Percentiles rank a stretch among this genome's conserved stretches.
Evolutionary conservation across 352 stramenopile genomes (phyloP).

Genomic region (Globisporangium canariense): DNA sequence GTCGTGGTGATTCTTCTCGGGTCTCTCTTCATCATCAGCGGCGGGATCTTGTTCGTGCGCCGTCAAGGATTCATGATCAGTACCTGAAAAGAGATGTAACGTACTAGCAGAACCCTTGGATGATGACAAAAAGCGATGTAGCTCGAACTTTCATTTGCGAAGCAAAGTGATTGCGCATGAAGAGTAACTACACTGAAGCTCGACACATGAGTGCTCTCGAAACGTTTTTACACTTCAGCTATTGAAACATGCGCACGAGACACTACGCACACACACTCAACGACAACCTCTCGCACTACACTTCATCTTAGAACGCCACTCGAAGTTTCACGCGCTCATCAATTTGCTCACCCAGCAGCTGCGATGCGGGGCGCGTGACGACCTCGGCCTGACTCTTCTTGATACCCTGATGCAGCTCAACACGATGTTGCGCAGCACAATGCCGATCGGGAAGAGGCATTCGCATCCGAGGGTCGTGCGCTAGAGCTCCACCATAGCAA

Average conservation of each 20-base stretch:
- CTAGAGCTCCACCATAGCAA: background rate
- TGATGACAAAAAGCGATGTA: no score
- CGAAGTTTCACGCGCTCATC: no score
- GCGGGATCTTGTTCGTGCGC: conserved; percentile 49
- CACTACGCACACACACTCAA: no score
- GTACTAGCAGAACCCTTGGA: no score
- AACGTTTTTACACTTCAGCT: no score
- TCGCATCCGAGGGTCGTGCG: background rate
- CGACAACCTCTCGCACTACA: no score
- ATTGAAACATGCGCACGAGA: no score
- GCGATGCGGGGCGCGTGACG: background rate
- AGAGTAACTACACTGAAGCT: no score
- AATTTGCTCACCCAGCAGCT: background rate
- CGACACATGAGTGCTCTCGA: no score
- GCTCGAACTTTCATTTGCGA: no score
- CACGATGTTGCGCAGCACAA: background rate
- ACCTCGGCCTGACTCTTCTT: background rate
- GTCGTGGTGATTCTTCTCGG: conserved; percentile 22
- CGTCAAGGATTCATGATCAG: conserved; percentile 18
- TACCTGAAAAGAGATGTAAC: background rate
- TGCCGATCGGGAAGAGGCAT: background rate
- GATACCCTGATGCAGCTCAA: background rate
- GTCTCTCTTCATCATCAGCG: conserved; percentile 25
- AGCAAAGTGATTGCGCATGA: no score
- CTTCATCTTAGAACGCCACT: no score